Conservation (phyloP, 1,284 basidiomycete species). For the Cryptococcus sp. region DNA sequence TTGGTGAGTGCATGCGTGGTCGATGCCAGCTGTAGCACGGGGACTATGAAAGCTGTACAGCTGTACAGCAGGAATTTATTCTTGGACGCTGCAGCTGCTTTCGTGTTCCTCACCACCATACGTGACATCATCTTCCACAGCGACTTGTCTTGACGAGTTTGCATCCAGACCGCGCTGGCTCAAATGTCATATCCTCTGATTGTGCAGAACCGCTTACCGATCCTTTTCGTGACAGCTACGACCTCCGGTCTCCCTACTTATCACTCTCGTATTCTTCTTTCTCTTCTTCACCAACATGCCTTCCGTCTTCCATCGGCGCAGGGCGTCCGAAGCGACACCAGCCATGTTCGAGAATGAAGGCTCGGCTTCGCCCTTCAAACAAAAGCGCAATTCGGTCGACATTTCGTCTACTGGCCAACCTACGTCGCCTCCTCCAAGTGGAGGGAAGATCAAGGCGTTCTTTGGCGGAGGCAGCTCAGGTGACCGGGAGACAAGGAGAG, state of each 20-base stretch:
- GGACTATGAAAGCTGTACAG: too few relatives aligned
- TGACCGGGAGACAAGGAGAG: slow-evolving; percentile 11
- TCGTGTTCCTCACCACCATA: too few relatives aligned
- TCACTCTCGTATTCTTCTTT: too few relatives aligned
- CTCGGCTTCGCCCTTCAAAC: not conserved
- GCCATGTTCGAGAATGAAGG: slow-evolving; percentile 1
- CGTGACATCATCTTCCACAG: too few relatives aligned
- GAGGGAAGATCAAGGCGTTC: slow-evolving; percentile 24
- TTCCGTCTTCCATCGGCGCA: not conserved
- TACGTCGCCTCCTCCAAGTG: slow-evolving; percentile 7
- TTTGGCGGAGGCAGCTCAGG: slow-evolving; percentile 11
- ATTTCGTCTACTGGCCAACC: not conserved
- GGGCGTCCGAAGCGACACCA: slow-evolving; percentile 16
- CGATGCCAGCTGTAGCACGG: too few relatives aligned
- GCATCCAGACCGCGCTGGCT: too few relatives aligned
- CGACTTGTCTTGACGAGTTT: too few relatives aligned
- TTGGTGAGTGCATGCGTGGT: too few relatives aligned
- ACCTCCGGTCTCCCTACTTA: slow-evolving; percentile 17
- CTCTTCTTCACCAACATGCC: not conserved
- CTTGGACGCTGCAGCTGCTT: too few relatives aligned
- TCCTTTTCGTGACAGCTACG: not conserved
- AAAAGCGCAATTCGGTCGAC: slow-evolving; percentile 20
- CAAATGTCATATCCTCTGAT: too few relatives aligned
- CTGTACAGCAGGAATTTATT: too few relatives aligned
- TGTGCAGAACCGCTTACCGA: too few relatives aligned